Evolutionary conservation across 306 rosid genomes (phyloP).

Genomic region (Prunus dulcis): DNA sequence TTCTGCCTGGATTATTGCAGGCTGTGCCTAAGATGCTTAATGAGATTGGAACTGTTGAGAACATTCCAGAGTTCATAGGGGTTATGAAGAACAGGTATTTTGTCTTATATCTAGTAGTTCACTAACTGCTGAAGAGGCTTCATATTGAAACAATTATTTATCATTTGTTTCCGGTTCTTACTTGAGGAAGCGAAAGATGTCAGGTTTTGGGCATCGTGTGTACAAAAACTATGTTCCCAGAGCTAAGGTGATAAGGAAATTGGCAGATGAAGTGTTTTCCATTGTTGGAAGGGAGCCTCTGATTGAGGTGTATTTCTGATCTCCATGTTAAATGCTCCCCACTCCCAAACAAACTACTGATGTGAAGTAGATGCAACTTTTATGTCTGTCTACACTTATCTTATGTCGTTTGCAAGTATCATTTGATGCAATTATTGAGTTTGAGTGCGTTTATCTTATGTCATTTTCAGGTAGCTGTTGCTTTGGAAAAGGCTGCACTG

Average conservation of each 20-base stretch:
- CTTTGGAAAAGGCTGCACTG: slow-evolving; percentile 82
- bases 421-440: neutral
- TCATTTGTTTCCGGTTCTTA: slow-evolving; percentile 10
- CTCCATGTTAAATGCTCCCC: neutral
- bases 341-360: neutral
- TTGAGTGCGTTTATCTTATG: slow-evolving; percentile 5
- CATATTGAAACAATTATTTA: neutral
- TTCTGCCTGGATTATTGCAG: slow-evolving; percentile 34
- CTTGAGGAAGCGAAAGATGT: slow-evolving; percentile 81
- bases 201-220: slow-evolving; percentile 94
- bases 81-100: slow-evolving; percentile 79
- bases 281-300: slow-evolving; percentile 92
- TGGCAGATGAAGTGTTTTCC: slow-evolving; percentile 86
- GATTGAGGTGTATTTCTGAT: slow-evolving; percentile 59
- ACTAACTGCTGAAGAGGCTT: neutral
- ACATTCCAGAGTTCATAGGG: slow-evolving; percentile 81
- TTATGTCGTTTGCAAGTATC: neutral
- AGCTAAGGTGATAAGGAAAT: slow-evolving; percentile 70
- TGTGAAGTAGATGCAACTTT: neutral
- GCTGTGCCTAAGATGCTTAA: slow-evolving; percentile 84
- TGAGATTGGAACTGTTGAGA: slow-evolving; percentile 80
- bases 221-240: slow-evolving; percentile 94
- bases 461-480: slow-evolving; percentile 68
- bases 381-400: too few species aligned
- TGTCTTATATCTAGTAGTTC: neutral